Percentiles rank a stretch among this genome's conserved stretches.
These are phyloP conservation scores for Corrigiola litoralis DNA, from an alignment of 179 eudicot genomes.

Conservation along the genomic window DNA sequence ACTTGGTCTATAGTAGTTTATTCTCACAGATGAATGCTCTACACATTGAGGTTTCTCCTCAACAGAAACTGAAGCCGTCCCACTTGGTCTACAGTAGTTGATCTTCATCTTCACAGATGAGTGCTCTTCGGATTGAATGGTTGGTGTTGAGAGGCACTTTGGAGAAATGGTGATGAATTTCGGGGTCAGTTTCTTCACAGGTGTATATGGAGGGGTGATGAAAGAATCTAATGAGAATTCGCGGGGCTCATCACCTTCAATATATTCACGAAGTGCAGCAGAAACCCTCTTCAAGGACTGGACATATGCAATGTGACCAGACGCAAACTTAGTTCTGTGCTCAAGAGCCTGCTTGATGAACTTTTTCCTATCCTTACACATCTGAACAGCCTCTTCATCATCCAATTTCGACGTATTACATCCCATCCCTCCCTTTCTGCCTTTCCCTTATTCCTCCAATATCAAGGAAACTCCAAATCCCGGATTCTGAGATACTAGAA, in stretches of 20 bases:
- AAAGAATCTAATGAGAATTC: constrained; percentile 66
- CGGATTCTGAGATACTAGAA: constrained; percentile 10
- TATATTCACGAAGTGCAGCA: constrained; percentile 75
- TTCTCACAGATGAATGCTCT: too few species aligned
- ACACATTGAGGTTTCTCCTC: constrained; percentile 76
- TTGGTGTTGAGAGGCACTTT: constrained; percentile 53
- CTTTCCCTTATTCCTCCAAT: constrained; percentile 6
- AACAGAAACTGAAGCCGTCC: constrained; percentile 63
- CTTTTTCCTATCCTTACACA: constrained; percentile 78
- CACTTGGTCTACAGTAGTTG: constrained; percentile 65
- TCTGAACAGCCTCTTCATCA: constrained; percentile 87
- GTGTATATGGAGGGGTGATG: constrained; percentile 47
- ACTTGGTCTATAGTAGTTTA: constrained; percentile 61
- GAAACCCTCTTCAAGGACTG: constrained; percentile 76
- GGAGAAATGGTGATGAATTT: constrained; percentile 73
- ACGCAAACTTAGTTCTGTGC: constrained; percentile 63
- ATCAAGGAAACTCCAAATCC: neutral
- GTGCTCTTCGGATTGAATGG: constrained; percentile 42
- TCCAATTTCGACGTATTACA: constrained; percentile 94
- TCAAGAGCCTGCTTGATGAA: constrained; percentile 93
- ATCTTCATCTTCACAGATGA: constrained; percentile 56
- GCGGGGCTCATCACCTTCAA: constrained; percentile 81
- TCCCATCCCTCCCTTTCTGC: constrained; percentile 57
- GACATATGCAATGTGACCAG: constrained; percentile 79
- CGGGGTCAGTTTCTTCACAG: constrained; percentile 49